Base-by-base conservation (phyloP, 179 eudicot genomes). In the Monotropa hypopitys region DNA sequence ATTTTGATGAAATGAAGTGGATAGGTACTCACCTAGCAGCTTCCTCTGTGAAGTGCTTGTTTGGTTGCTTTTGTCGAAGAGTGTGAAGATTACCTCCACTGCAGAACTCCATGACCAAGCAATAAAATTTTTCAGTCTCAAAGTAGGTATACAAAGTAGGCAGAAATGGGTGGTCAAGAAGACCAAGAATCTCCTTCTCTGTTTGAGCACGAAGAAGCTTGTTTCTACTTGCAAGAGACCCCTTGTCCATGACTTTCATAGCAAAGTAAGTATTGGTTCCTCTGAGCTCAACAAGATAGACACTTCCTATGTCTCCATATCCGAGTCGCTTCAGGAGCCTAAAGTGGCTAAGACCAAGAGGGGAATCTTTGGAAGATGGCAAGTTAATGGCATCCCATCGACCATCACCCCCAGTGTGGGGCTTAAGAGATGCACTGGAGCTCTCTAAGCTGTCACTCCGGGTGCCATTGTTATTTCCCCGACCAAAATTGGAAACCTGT, bases 241-340 rank as follows among this genome's bases (percentile, higher is more conserved):
- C 88, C 76, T 88, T 90, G 76, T 90, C 95, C 95, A 90, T 90
- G 21, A 90, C 90, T 82, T 90, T 88, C 86, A 90, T 90, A n/a
- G 94, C 94, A 74, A 84, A 90, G 73, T 74, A 85, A 5, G 90
- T 54, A n/a, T 51, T 76, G 28, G 90, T 86, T 81, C 88, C 90
- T 70, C 83, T 83, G 49, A 90, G 85, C 71, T 90, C 92, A 63
- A 85, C 92, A 53, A 90, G 88, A 74, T 90, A 90, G 33, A 90
- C 95, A 72, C 95, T 90, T 38, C 95, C 92, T 75, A 90, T 90
- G 43, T 90, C 95, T 67, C 95, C 95, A 78, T 85, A 90, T 8
- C 92, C 95, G 23, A 90, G 84, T 76, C 92, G 81, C 61, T 89
- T 89, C 18, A 89, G 79, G 40, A 89, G 87, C 43, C 89, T 84